Conservation (phyloP, 495 filamentous ascomycete genomes). For the Sabuloglossum arenarium region DNA sequence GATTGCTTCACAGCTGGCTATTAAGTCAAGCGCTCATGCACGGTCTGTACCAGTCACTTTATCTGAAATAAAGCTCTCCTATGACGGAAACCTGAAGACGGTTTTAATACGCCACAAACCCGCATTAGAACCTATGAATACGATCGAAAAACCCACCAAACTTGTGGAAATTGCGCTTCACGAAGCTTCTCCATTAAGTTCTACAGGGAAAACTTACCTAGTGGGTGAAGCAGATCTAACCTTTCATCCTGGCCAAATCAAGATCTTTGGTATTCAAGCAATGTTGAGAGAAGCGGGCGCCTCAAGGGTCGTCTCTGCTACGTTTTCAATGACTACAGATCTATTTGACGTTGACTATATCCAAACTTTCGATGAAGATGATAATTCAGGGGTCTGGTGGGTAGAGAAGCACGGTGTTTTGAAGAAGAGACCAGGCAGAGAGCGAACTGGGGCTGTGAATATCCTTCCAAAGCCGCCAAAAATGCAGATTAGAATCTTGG, state of each 20-base stretch:
- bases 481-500: constrained; percentile 46
- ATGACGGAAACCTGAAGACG: constrained; percentile 46
- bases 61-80: constrained; percentile 24
- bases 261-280: constrained; percentile 48
- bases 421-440: constrained; percentile 20
- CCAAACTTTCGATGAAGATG: constrained; percentile 27
- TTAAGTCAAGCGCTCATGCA: constrained; percentile 46
- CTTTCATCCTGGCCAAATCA: constrained; percentile 43
- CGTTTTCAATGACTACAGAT: constrained; percentile 37
- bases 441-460: constrained; percentile 29
- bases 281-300: constrained; percentile 66
- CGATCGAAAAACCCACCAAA: not conserved
- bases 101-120: constrained; percentile 21
- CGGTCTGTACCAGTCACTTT: constrained; percentile 12
- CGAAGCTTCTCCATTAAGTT: not conserved
- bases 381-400: constrained; percentile 31
- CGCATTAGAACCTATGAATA: not conserved
- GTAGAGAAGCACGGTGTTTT: constrained; percentile 21
- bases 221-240: constrained; percentile 42
- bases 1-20: constrained; percentile 45
- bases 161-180: not conserved
- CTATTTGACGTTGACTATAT: constrained; percentile 48
- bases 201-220: constrained; percentile 13
- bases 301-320: constrained; percentile 40
- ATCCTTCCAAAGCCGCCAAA: constrained; percentile 85